Evolutionary conservation across 495 filamentous ascomycete species (phyloP).

Genomic region (Rhypophila decipiens): DNA sequence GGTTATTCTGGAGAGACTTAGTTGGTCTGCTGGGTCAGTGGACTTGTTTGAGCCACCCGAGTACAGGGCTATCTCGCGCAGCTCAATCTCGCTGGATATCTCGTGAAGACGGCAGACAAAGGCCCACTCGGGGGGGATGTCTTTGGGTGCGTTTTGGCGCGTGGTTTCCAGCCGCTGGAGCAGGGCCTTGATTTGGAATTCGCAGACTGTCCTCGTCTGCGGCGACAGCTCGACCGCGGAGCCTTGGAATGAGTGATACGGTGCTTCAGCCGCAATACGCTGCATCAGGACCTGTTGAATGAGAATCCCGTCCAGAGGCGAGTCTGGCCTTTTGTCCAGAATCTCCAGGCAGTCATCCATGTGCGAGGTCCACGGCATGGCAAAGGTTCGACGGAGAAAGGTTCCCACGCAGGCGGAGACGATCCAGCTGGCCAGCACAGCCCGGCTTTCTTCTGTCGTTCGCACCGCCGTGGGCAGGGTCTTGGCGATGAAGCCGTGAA

Average conservation of each 20-base stretch:
- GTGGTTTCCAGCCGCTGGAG: neutral
- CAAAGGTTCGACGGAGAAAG: slow-evolving; percentile 38
- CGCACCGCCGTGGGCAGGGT: slow-evolving; percentile 12
- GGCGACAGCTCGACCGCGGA: neutral
- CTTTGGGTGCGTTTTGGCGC: neutral
- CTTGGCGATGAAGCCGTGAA: neutral
- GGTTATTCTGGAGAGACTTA: neutral
- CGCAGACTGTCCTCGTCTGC: neutral
- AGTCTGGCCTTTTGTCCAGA: slow-evolving; percentile 35
- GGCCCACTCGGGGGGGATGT: neutral
- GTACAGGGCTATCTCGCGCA: slow-evolving; percentile 3
- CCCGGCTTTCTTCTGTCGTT: slow-evolving; percentile 47
- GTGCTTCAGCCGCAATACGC: slow-evolving; percentile 20
- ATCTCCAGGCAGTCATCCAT: slow-evolving; percentile 42
- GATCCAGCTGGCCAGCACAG: slow-evolving; percentile 43
- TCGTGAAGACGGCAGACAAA: slow-evolving; percentile 1
- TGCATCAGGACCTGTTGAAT: slow-evolving; percentile 40
- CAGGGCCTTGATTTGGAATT: slow-evolving; percentile 4
- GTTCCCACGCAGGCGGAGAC: slow-evolving; percentile 37
- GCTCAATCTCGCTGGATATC: slow-evolving; percentile 1
- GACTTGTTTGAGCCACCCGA: neutral
- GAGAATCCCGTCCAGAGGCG: slow-evolving; percentile 38
- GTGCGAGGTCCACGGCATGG: slow-evolving; percentile 44
- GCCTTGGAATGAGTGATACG: neutral
- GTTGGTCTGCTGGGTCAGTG: neutral